phyloP scores from a whole-genome alignment of 768 basidiomycete species.

The Rhodosporidiobolus sp. region DNA sequence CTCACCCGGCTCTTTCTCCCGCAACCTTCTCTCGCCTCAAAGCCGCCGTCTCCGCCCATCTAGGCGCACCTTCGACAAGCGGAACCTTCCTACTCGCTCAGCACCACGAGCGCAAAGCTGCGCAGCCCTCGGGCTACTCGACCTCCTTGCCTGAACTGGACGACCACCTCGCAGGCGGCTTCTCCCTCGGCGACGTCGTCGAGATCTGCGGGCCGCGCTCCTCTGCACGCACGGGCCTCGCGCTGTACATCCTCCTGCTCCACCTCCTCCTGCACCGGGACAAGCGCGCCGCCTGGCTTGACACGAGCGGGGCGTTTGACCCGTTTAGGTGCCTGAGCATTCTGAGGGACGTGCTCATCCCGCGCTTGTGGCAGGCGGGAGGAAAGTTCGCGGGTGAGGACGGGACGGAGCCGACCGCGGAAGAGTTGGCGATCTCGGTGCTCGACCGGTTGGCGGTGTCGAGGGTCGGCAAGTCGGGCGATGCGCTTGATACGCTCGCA shows the following conservation, averaged over 20 bases:
- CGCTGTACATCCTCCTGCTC: constrained; percentile 6
- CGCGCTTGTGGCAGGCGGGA: background rate
- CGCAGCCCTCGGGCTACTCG: background rate
- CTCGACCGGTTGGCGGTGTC: constrained; percentile 21
- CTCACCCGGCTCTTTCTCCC: background rate
- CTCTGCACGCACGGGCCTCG: constrained; percentile 9
- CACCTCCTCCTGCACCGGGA: constrained; percentile 2
- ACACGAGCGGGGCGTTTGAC: constrained; percentile 25
- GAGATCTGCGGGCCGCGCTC: background rate
- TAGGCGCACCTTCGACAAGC: background rate
- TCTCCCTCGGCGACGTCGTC: constrained; percentile 7
- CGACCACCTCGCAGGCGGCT: constrained; percentile 13
- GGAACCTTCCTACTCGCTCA: background rate
- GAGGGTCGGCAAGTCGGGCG: background rate
- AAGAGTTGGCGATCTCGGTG: constrained; percentile 16
- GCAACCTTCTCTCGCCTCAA: background rate
- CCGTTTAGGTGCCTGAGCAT: constrained; percentile 18
- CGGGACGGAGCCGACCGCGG: background rate
- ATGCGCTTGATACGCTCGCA: constrained; percentile 19
- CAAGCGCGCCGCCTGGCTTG: constrained; percentile 16
- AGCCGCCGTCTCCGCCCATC: background rate
- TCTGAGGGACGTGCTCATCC: constrained; percentile 20
- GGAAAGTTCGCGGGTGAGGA: background rate
- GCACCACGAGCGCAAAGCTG: background rate
- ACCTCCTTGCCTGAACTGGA: constrained; percentile 10